phyloP scores from a whole-genome alignment of 768 basidiomycete genomes.

The Tricholoma terreum region DNA sequence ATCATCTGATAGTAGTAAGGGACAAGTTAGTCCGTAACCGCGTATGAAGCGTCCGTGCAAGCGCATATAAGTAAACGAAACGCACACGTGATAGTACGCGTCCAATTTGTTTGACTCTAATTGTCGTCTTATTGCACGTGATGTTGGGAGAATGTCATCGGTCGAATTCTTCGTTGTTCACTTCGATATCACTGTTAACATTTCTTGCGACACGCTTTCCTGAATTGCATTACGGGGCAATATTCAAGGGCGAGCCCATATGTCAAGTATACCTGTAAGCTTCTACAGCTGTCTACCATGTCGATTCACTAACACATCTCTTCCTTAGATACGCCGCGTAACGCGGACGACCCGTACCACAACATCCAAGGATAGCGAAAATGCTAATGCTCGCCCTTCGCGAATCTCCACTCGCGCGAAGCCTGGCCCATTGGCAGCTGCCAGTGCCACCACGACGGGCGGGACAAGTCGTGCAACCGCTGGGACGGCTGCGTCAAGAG shows the following conservation, averaged over 20 bases:
- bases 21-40: too few species aligned
- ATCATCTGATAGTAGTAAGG: too few species aligned
- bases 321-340: conserved; percentile 63
- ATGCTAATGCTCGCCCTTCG: conserved; percentile 62
- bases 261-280: conserved; percentile 49
- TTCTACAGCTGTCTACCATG: conserved; percentile 4
- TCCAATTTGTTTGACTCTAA: conserved; percentile 29
- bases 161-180: conserved; percentile 15
- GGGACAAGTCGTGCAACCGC: conserved; percentile 45
- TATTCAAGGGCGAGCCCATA: conserved; percentile 24
- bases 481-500: conserved; percentile 51
- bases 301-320: conserved; percentile 8
- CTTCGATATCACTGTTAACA: conserved; percentile 16
- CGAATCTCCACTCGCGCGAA: conserved; percentile 64
- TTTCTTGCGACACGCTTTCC: conserved; percentile 16
- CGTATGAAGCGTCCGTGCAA: too few species aligned
- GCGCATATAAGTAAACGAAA: too few species aligned
- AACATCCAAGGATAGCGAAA: conserved; percentile 66
- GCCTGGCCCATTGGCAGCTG: conserved; percentile 40
- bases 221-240: conserved; percentile 18
- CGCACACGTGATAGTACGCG: conserved; percentile 38
- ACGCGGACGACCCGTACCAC: conserved; percentile 48
- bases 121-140: conserved; percentile 33
- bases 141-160: conserved; percentile 35
- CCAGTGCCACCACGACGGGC: conserved; percentile 33